Conservation (phyloP, 2,329 filamentous ascomycete genomes). For the Sphaceloma murrayae region DNA sequence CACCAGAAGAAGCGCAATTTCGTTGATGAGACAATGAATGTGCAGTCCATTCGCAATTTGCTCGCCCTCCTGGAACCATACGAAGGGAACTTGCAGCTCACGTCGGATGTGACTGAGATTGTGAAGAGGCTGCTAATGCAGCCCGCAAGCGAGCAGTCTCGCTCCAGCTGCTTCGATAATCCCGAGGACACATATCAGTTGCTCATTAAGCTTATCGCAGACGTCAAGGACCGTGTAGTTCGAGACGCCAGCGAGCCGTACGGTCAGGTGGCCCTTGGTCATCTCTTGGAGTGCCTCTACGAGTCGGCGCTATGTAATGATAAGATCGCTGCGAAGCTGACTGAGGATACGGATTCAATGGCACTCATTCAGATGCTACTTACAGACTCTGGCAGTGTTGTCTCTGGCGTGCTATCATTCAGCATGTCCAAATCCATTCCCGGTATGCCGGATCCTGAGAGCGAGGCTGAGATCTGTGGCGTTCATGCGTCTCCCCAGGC, state of each 20-base stretch:
- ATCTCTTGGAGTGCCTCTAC: slow-evolving; percentile 1
- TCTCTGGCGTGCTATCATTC: no score
- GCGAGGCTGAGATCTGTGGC: not conserved
- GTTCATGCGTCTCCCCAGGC: not conserved
- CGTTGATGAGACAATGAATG: not conserved
- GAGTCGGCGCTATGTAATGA: slow-evolving; percentile 4
- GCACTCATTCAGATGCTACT: not conserved
- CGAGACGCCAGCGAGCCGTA: no score
- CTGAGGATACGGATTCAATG: not conserved
- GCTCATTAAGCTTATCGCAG: not conserved
- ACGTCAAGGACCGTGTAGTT: slow-evolving; percentile 1
- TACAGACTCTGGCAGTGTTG: no score
- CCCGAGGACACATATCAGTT: slow-evolving; percentile 1
- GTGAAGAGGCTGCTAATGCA: not conserved
- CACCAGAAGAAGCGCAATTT: not conserved
- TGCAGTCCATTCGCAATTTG: not conserved
- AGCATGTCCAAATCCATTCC: not conserved
- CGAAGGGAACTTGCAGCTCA: not conserved
- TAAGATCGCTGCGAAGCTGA: slow-evolving; percentile 5
- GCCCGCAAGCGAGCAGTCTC: not conserved
- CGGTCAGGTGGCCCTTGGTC: not conserved
- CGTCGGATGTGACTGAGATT: not conserved
- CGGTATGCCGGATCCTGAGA: slow-evolving; percentile 6
- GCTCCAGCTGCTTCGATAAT: not conserved
- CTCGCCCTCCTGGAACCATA: not conserved